Evolutionary conservation across 768 basidiomycete genomes (phyloP).

Genomic region (Boletus barrowsii): DNA sequence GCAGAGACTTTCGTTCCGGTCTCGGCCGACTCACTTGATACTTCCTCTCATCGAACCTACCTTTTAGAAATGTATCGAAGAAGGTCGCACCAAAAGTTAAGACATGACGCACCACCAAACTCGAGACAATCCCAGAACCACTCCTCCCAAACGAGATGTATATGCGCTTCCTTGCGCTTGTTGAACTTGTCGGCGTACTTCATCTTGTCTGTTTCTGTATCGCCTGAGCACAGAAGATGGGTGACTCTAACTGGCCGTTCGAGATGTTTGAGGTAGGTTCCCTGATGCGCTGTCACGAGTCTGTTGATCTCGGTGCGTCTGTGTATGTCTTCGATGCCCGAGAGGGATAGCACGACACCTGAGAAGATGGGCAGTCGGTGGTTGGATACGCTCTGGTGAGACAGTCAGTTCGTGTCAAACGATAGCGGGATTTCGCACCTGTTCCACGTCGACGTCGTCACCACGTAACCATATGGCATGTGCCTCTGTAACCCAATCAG

Average conservation of each 20-base stretch:
- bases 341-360: conserved; percentile 65
- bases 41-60: conserved; percentile 59
- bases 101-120: conserved; percentile 51
- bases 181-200: conserved; percentile 75
- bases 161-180: conserved; percentile 62
- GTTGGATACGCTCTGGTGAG: conserved; percentile 48
- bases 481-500: conserved; percentile 73
- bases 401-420: background rate
- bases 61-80: conserved; percentile 29
- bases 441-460: conserved; percentile 67
- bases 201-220: conserved; percentile 72
- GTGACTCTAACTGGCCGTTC: conserved; percentile 79
- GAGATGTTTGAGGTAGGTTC: conserved; percentile 69
- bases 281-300: conserved; percentile 56
- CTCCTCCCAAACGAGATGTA: conserved; percentile 87
- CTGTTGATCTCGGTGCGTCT: conserved; percentile 63
- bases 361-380: conserved; percentile 75
- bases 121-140: conserved; percentile 95
- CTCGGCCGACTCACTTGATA: conserved; percentile 61
- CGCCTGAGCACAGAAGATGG: conserved; percentile 76
- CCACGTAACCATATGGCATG: conserved; percentile 76
- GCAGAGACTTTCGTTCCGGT: conserved; percentile 48
- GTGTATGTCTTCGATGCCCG: conserved; percentile 66
- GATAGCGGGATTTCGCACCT: conserved; percentile 40
- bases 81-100: background rate